Evolutionary conservation across 805 yeast genomes (phyloP).

Genomic region (Metschnikowia orientalis): DNA sequence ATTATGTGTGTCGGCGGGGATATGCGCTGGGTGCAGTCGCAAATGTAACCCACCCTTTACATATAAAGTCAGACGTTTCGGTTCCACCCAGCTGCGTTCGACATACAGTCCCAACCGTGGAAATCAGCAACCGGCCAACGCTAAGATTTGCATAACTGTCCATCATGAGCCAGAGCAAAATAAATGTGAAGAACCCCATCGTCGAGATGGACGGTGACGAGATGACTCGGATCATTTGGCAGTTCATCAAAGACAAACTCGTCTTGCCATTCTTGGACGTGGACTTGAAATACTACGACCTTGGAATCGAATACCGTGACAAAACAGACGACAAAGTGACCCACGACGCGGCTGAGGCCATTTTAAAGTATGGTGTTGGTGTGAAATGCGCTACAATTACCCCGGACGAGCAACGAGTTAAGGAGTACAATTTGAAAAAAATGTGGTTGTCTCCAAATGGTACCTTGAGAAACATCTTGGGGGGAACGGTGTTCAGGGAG

Average conservation of each 20-base stretch:
- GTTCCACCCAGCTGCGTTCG: no score
- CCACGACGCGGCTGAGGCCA: constrained; percentile 74
- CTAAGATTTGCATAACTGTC: no score
- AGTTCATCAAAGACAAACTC: constrained; percentile 62
- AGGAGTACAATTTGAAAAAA: constrained; percentile 66
- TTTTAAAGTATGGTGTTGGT: constrained; percentile 71
- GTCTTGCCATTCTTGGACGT: constrained; percentile 67
- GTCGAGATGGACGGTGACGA: constrained; percentile 85
- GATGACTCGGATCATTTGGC: constrained; percentile 84
- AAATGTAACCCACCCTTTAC: no score
- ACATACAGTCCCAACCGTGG: no score
- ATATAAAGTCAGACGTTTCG: no score
- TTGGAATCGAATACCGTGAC: constrained; percentile 66
- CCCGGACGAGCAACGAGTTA: constrained; percentile 76
- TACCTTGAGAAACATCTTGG: constrained; percentile 73
- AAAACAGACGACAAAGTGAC: constrained; percentile 69
- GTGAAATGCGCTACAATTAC: constrained; percentile 84
- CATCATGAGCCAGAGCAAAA: no score
- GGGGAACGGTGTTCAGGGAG: constrained; percentile 82
- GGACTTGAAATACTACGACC: constrained; percentile 72
- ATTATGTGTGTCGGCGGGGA: no score
- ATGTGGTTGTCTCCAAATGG: constrained; percentile 90
- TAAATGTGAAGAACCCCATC: constrained; percentile 66
- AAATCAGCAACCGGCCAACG: no score
- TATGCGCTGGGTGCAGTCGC: no score